These are phyloP conservation scores for Fusarium sp. DNA, from an alignment of 2,329 filamentous ascomycete genomes.

Conservation along the genomic window DNA sequence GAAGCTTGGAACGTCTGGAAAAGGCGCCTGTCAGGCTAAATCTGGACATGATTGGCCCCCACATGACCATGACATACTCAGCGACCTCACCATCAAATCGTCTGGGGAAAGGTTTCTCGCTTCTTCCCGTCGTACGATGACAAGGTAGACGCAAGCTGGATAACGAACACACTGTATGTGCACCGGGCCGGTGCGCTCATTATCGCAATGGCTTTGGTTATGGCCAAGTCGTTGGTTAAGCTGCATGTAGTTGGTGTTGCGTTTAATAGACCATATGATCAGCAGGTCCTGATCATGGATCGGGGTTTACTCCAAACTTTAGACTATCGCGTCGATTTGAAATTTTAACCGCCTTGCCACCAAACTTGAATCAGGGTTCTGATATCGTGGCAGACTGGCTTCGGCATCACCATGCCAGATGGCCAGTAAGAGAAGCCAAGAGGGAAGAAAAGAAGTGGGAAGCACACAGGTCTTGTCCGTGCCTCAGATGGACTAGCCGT, in stretches of 20 bases:
- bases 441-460: slow-evolving; percentile 33
- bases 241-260: slow-evolving; percentile 12
- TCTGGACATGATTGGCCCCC: slow-evolving; percentile 38
- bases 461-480: slow-evolving; percentile 30
- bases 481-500: slow-evolving; percentile 41
- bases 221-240: too few relatives aligned
- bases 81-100: slow-evolving; percentile 25
- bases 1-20: slow-evolving; percentile 28
- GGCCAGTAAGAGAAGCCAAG: slow-evolving; percentile 33
- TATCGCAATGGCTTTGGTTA: too few relatives aligned
- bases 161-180: background rate
- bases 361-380: slow-evolving; percentile 41
- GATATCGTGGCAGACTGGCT: slow-evolving; percentile 16
- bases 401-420: slow-evolving; percentile 49
- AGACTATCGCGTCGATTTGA: background rate
- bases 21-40: slow-evolving; percentile 33
- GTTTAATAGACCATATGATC: slow-evolving; percentile 20
- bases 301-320: slow-evolving; percentile 19
- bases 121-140: slow-evolving; percentile 48
- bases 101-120: slow-evolving; percentile 38
- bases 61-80: slow-evolving; percentile 40
- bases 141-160: slow-evolving; percentile 2
- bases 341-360: slow-evolving; percentile 17
- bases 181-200: slow-evolving; percentile 32
- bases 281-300: slow-evolving; percentile 23